Conservation (phyloP, 2,329 filamentous ascomycete genomes). For the Venturia nashicola region DNA sequence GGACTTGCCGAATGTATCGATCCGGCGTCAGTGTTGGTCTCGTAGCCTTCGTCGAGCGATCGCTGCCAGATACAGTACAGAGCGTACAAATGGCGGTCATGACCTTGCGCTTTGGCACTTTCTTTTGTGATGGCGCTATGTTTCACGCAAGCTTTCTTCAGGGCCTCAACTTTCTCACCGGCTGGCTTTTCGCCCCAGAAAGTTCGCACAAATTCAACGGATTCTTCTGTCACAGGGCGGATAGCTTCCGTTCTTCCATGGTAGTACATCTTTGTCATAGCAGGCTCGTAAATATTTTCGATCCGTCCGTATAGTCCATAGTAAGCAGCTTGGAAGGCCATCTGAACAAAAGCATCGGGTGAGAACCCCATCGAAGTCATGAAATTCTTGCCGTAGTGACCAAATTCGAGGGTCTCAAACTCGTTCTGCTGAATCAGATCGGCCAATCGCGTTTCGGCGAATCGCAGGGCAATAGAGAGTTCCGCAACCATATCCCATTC, state of each 20-base stretch:
- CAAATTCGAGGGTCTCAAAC: slow-evolving; percentile 83
- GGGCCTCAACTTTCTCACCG: slow-evolving; percentile 70
- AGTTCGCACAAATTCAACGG: slow-evolving; percentile 76
- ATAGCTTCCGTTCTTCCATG: slow-evolving; percentile 94
- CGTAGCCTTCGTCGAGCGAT: slow-evolving; percentile 58
- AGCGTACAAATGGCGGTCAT: slow-evolving; percentile 87
- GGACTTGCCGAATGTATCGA: slow-evolving; percentile 34
- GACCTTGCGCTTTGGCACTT: slow-evolving; percentile 81
- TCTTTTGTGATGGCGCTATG: slow-evolving; percentile 71
- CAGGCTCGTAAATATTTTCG: slow-evolving; percentile 93
- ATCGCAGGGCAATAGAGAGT: slow-evolving; percentile 78
- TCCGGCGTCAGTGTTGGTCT: slow-evolving; percentile 20
- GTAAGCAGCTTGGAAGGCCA: slow-evolving; percentile 97
- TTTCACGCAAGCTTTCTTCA: slow-evolving; percentile 71
- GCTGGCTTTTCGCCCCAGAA: slow-evolving; percentile 91
- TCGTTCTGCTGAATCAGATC: slow-evolving; percentile 96
- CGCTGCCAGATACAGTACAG: slow-evolving; percentile 93
- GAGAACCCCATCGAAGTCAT: slow-evolving; percentile 96
- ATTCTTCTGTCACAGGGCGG: slow-evolving; percentile 70
- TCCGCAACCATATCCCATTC: slow-evolving; percentile 97
- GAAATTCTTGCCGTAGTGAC: slow-evolving; percentile 87
- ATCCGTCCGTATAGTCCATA: slow-evolving; percentile 90
- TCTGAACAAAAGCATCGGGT: slow-evolving; percentile 93
- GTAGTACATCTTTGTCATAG: slow-evolving; percentile 91
- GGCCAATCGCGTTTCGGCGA: slow-evolving; percentile 86